phyloP scores from a whole-genome alignment of 23 red algal species.

The Pyropia yezoensis region DNA sequence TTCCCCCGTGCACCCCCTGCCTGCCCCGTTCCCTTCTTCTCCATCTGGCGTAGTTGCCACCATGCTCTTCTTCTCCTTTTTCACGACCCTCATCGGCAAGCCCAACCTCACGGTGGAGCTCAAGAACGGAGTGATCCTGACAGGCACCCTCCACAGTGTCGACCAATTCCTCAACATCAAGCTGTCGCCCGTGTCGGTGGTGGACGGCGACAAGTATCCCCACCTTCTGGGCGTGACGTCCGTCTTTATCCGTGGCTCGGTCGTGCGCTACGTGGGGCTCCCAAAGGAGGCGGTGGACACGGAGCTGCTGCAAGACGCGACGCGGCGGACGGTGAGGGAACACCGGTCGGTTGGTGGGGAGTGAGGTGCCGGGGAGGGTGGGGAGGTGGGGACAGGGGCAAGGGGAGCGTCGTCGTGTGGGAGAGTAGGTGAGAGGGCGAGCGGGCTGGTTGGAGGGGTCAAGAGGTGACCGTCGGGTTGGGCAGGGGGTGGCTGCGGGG shows the following conservation, averaged over 20 bases:
- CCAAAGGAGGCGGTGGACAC: constrained; percentile 60
- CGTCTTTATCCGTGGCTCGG: constrained; percentile 84
- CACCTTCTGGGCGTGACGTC: constrained; percentile 58
- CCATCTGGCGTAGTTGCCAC: not conserved
- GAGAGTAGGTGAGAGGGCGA: too few species aligned
- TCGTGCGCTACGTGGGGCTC: constrained; percentile 90
- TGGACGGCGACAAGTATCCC: constrained; percentile 53
- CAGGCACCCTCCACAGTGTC: constrained; percentile 67
- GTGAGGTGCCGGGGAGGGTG: not conserved
- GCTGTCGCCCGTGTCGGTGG: constrained; percentile 54
- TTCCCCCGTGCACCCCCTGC: too few species aligned
- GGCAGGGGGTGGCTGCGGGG: too few species aligned
- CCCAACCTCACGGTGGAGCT: constrained; percentile 72
- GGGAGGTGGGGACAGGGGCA: too few species aligned
- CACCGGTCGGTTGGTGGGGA: not conserved
- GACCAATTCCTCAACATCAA: constrained; percentile 96
- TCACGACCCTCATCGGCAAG: constrained; percentile 87
- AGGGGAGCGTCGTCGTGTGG: too few species aligned
- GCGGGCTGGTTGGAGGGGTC: too few species aligned
- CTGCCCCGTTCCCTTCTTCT: not conserved
- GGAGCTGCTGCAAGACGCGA: constrained; percentile 85
- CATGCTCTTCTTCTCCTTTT: constrained; percentile 96
- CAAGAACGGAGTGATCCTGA: constrained; percentile 81
- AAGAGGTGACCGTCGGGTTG: too few species aligned
- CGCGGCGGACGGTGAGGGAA: constrained; percentile 33